These are phyloP conservation scores for Neonectria coccinea DNA, from an alignment of 2,329 filamentous ascomycete species.

Conservation along the genomic window DNA sequence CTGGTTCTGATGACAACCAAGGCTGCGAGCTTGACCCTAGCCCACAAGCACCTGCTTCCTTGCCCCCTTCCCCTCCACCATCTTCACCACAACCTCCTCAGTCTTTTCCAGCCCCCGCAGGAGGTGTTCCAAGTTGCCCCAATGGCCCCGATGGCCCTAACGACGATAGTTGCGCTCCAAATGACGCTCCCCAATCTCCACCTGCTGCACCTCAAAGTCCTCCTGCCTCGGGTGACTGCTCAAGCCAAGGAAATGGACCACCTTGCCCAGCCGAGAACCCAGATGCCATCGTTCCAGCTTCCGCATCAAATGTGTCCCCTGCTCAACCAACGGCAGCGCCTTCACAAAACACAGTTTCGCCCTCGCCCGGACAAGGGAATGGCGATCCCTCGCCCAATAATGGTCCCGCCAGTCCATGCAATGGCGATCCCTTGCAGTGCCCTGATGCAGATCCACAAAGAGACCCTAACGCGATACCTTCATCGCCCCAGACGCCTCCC, in stretches of 20 bases:
- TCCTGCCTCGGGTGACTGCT: not conserved
- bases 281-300: not conserved
- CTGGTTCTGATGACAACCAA: not conserved
- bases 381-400: not conserved
- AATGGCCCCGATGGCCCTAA: not conserved
- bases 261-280: not conserved
- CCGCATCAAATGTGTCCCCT: not conserved
- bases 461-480: not conserved
- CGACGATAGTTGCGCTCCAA: not conserved
- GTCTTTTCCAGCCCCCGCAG: not conserved
- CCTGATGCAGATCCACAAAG: not conserved
- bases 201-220: slow-evolving; percentile 8
- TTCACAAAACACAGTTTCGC: not conserved
- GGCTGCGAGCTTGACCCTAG: not conserved
- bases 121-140: not conserved
- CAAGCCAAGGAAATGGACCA: not conserved
- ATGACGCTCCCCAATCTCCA: not conserved
- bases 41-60: not conserved
- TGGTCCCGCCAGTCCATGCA: not conserved
- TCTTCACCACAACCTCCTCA: slow-evolving; percentile 1
- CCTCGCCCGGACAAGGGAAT: slow-evolving; percentile 2
- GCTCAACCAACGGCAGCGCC: not conserved
- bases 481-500: not conserved
- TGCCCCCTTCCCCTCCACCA: not conserved
- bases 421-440: not conserved